Percentiles rank a stretch among this genome's conserved stretches.
These are phyloP conservation scores for Mortierella hygrophila DNA, from an alignment of 192 early-diverging fungal genomes.

Conservation along the genomic window DNA sequence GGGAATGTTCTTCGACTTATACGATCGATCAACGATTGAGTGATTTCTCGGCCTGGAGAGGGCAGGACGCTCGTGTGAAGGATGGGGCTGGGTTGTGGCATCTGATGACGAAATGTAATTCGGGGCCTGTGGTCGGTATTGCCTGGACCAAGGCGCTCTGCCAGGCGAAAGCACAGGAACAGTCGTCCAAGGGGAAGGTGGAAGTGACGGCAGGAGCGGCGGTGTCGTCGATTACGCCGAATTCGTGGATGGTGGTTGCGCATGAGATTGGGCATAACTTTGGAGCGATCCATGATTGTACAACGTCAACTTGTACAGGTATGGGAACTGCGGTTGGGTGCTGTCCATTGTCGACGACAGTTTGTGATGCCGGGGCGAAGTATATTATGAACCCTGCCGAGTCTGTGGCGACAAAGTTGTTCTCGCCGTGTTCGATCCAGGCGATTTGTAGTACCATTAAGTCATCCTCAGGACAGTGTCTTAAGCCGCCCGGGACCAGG, in stretches of 20 bases:
- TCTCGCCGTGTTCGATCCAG: slow-evolving; percentile 75
- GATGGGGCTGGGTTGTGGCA: slow-evolving; percentile 93
- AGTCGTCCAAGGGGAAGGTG: slow-evolving; percentile 60
- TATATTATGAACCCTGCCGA: slow-evolving; percentile 87
- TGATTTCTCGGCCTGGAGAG: slow-evolving; percentile 94
- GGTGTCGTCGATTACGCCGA: slow-evolving; percentile 85
- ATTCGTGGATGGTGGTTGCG: slow-evolving; percentile 95
- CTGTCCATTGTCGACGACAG: slow-evolving; percentile 79
- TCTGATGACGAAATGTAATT: slow-evolving; percentile 86
- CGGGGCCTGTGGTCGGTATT: slow-evolving; percentile 87
- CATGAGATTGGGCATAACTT: slow-evolving; percentile 95
- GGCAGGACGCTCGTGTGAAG: slow-evolving; percentile 58
- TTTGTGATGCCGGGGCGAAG: slow-evolving; percentile 73
- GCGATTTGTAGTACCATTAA: slow-evolving; percentile 62
- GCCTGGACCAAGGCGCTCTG: slow-evolving; percentile 89
- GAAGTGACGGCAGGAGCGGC: slow-evolving; percentile 85
- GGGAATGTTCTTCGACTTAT: slow-evolving; percentile 76
- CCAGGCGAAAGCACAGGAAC: slow-evolving; percentile 60
- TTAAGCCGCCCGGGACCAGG: slow-evolving; percentile 50
- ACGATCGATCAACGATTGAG: slow-evolving; percentile 79
- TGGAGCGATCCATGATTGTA: slow-evolving; percentile 94
- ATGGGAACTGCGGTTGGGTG: slow-evolving; percentile 55
- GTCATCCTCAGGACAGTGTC: slow-evolving; percentile 22
- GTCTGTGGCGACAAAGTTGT: slow-evolving; percentile 70
- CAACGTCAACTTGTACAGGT: slow-evolving; percentile 71